Base-by-base conservation (phyloP, 169 alveolate species). In the Besnoitia besnoiti region DNA sequence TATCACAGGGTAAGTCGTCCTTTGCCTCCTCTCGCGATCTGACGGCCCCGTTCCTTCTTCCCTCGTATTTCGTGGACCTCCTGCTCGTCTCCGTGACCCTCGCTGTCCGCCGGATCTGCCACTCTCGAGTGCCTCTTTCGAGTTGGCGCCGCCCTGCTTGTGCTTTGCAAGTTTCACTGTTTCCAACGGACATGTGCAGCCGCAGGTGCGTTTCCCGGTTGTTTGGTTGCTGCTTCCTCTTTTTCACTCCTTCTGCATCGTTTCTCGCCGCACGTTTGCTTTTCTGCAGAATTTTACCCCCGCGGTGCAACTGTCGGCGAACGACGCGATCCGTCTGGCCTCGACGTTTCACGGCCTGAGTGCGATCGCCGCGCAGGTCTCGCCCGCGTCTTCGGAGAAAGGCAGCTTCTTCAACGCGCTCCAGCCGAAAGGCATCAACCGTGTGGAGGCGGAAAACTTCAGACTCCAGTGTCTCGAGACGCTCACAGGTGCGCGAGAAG, bases 291-390 rank as follows among this genome's bases (percentile, higher is more conserved):
- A 97, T 82, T 95, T 98, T 91, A 94, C 97, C 75, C 97, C 97
- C 61, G 96, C 93, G 42, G 96, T 97, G 89, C 96, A 96, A 50
- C 94, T 98, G 90, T 94, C 98, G 47, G 96, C 99, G 55, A 98
- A 98, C 93, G 99, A 98, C 91, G 97, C 96, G 21, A 97, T 98
- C 87, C 94, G 99, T 61, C 95, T 98, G 62, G 99, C 99, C 27
- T 98, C 99, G 80, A 98, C 99, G 84, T 97, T 98, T 77, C 99
- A 98, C 95, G 99, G 99, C 39, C 94, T 98, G 87, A 97, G 98
- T 39, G 97, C 99, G 37, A 98, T 98, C 35, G 97, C 99, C 42
- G 97, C 97, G 46, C 97, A 97, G 85, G 95, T 98, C 50, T 97
- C 98, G 35, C 98, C 97, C 30, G 39, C 82, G 19, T 10, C 82